These are phyloP conservation scores for Candida vaughaniae DNA, from an alignment of 805 yeast species.

Conservation along the genomic window DNA sequence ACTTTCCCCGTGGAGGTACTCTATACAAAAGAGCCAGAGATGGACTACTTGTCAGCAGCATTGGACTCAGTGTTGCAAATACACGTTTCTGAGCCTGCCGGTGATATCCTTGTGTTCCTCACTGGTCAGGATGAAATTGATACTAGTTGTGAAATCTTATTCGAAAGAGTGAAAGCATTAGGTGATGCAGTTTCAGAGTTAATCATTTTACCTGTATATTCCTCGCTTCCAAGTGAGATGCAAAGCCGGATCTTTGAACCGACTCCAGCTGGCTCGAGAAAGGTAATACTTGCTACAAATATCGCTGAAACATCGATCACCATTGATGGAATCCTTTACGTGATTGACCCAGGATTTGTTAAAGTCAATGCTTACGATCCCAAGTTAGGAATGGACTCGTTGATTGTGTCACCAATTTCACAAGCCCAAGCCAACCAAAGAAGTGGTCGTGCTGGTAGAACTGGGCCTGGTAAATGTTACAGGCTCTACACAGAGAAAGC, in stretches of 20 bases:
- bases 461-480: constrained; percentile 93
- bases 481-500: constrained; percentile 87
- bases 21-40: constrained; percentile 79
- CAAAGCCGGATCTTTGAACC: constrained; percentile 89
- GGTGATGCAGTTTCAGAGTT: constrained; percentile 65
- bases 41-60: constrained; percentile 81
- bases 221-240: constrained; percentile 87
- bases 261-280: constrained; percentile 78
- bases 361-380: constrained; percentile 89
- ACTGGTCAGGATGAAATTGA: constrained; percentile 97
- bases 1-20: constrained; percentile 86
- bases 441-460: constrained; percentile 96
- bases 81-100: constrained; percentile 73
- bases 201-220: constrained; percentile 81
- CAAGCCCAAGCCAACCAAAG: constrained; percentile 96
- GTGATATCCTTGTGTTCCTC: constrained; percentile 78
- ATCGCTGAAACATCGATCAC: constrained; percentile 98
- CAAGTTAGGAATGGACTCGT: constrained; percentile 85
- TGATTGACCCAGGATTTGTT: constrained; percentile 92
- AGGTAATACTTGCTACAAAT: constrained; percentile 91
- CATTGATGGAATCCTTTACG: constrained; percentile 88
- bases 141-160: constrained; percentile 73
- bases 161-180: constrained; percentile 59
- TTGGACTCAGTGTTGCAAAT: constrained; percentile 84
- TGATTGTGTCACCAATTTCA: constrained; percentile 81